phyloP scores from a whole-genome alignment of 805 yeast genomes.

The Wickerhamomyces chaumierensis region DNA sequence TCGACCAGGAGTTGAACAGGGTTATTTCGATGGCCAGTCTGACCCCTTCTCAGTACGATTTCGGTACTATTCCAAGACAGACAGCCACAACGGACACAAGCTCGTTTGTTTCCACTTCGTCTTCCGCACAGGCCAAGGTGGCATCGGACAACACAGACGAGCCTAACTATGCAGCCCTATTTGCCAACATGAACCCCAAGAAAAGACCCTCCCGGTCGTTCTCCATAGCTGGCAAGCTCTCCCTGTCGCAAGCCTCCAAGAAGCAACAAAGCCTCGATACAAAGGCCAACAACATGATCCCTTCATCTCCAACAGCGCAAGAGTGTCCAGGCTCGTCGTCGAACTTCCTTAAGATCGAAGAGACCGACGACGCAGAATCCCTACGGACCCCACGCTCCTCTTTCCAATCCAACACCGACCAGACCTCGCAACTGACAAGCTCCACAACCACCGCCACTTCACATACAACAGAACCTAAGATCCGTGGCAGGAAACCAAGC shows the following conservation, averaged over 20 bases:
- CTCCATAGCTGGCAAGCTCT: conserved; percentile 6
- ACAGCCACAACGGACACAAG: neutral
- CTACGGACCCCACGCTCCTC: neutral
- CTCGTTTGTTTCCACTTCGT: conserved; percentile 1
- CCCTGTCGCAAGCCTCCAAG: neutral
- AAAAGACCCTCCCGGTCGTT: conserved; percentile 12
- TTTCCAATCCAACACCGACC: neutral
- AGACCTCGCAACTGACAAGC: conserved; percentile 1
- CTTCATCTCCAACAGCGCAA: neutral
- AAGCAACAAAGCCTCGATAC: neutral
- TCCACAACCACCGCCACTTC: conserved; percentile 1
- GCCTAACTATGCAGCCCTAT: conserved; percentile 23
- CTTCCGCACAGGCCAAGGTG: neutral
- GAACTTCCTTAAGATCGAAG: neutral
- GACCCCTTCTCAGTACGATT: conserved; percentile 15
- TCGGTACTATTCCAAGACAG: conserved; percentile 4
- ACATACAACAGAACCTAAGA: conserved; percentile 24
- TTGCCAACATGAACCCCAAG: conserved; percentile 14
- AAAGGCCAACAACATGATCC: neutral
- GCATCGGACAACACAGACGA: neutral
- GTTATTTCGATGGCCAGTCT: conserved; percentile 16
- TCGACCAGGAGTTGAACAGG: conserved; percentile 14
- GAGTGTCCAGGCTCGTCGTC: conserved; percentile 4
- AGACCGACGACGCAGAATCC: neutral
- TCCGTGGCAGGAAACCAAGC: conserved; percentile 58